Evolutionary conservation across 2,329 filamentous ascomycete species (phyloP).

Genomic region (Grosmannia huntii): DNA sequence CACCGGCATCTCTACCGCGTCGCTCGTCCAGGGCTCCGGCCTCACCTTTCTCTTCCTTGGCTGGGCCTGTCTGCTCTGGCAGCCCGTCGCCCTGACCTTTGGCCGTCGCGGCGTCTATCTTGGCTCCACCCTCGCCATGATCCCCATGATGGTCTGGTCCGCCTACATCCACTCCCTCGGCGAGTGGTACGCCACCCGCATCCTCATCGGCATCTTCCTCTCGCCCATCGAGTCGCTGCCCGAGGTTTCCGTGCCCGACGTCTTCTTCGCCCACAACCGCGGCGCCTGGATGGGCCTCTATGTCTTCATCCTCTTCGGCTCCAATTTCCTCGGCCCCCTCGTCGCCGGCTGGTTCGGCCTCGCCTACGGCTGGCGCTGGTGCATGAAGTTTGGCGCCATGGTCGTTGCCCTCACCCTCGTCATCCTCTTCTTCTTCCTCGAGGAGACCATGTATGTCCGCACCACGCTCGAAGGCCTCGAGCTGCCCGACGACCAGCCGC

Average conservation of each 20-base stretch:
- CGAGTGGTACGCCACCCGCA: slow-evolving; percentile 32
- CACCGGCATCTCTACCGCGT: slow-evolving; percentile 29
- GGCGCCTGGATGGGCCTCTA: slow-evolving; percentile 30
- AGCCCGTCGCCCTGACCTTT: slow-evolving; percentile 32
- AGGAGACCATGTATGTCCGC: slow-evolving; percentile 44
- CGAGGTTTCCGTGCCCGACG: slow-evolving; percentile 22
- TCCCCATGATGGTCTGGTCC: slow-evolving; percentile 23
- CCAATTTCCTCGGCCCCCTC: slow-evolving; percentile 33
- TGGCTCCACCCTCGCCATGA: slow-evolving; percentile 15
- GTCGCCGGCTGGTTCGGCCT: slow-evolving; percentile 36
- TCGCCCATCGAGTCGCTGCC: slow-evolving; percentile 33
- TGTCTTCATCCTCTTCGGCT: slow-evolving; percentile 27
- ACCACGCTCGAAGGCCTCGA: slow-evolving; percentile 19
- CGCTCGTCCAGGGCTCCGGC: slow-evolving; percentile 35
- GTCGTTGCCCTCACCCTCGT: slow-evolving; percentile 34
- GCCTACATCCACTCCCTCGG: slow-evolving; percentile 25
- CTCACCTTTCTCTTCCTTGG: slow-evolving; percentile 32
- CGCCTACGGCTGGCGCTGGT: slow-evolving; percentile 35
- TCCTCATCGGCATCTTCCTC: slow-evolving; percentile 29
- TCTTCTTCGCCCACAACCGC: slow-evolving; percentile 16
- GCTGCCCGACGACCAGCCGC: background rate
- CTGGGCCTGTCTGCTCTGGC: slow-evolving; percentile 33
- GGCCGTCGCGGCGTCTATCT: slow-evolving; percentile 19
- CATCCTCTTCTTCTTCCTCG: slow-evolving; percentile 44
- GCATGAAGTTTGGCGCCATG: slow-evolving; percentile 41